Base-by-base conservation (phyloP, 1,139 yeast species). In the Candida frijolesensis region DNA sequence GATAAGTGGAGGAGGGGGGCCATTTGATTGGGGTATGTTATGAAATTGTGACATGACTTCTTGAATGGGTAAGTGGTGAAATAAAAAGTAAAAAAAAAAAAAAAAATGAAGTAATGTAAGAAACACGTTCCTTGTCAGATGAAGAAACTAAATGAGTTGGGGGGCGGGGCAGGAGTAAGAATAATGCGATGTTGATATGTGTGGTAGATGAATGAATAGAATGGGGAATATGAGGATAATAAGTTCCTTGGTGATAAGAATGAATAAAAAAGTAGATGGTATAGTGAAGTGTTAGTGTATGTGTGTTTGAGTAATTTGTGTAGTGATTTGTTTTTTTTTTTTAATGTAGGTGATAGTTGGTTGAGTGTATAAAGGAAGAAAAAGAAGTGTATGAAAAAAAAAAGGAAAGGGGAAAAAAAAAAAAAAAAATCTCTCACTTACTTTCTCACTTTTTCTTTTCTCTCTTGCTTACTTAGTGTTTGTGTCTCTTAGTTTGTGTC, bases 41-140 rank as follows among this genome's bases (percentile, higher is more conserved):
- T 44, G 65, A 61, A 32, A 64, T 47, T 65, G 62, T 60, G 51
- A 54, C 55, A 45, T 33, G 38, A 25, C 38, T n/a, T 33, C 14
- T 29, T 29, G 12, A 29, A 29, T 29, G 12, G 32, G 12, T 29
- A 12, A 6, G 12, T 30, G 14, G 14, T 30, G 38, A 9, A 14
- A 22, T 18, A 38, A 16, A 16, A 38, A 40, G 22, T 16, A 25
- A 19, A n/a, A 40, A 10, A 15, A 12, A 33, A 25, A 41, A 41
- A 27, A 41, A 27, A 41, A 29, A 33, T 12, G 34, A 8, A 30
- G n/a, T 34, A 34, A 34, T 34, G 19, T 34, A 7, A 34, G 18
- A 34, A 14, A 34, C 38, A 34, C 38, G 38, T 34, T 34, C 38
- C 19, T 34, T 16, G n/a, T 25, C 8, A 7, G 11, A 34, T 34